phyloP scores from a whole-genome alignment of 202 grass and related monocot genomes.

The Carex arenaria region DNA sequence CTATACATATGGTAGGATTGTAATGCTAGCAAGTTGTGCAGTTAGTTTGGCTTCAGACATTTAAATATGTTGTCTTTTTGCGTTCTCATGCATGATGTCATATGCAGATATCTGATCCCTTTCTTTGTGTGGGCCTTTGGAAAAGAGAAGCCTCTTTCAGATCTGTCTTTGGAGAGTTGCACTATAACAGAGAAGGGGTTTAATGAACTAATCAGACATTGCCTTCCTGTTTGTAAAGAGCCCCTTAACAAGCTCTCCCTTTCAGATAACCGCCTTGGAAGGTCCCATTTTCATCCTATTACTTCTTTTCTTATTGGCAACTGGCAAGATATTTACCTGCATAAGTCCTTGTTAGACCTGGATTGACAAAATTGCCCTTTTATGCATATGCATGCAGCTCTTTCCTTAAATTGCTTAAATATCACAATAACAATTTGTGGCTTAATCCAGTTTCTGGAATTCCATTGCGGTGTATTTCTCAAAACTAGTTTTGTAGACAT shows the following conservation, averaged over 20 bases:
- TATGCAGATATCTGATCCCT: conserved; percentile 60
- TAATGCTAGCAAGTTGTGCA: conserved; percentile 3
- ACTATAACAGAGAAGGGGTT: conserved; percentile 49
- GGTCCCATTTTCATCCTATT: conserved; percentile 30
- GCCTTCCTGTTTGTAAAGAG: conserved; percentile 41
- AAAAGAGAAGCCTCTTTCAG: conserved; percentile 55
- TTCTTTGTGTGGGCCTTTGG: conserved; percentile 52
- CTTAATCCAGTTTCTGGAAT: not conserved
- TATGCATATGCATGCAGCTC: not conserved
- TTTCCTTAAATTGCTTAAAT: not conserved
- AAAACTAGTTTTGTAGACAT: not conserved
- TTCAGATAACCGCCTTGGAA: conserved; percentile 74
- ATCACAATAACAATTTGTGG: not conserved
- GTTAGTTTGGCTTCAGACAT: conserved; percentile 13
- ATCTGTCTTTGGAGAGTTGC: conserved; percentile 60
- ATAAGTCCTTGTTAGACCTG: not conserved
- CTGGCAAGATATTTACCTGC: not conserved
- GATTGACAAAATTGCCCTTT: not conserved
- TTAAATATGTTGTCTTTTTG: not conserved
- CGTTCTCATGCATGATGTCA: not conserved
- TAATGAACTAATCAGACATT: conserved; percentile 49
- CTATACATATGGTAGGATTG: conserved; percentile 2
- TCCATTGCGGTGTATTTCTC: not conserved
- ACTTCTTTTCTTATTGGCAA: not conserved
- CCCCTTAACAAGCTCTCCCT: conserved; percentile 68